These are phyloP conservation scores for Monilinia fructicola DNA, from an alignment of 2,329 filamentous ascomycete genomes.

Conservation along the genomic window DNA sequence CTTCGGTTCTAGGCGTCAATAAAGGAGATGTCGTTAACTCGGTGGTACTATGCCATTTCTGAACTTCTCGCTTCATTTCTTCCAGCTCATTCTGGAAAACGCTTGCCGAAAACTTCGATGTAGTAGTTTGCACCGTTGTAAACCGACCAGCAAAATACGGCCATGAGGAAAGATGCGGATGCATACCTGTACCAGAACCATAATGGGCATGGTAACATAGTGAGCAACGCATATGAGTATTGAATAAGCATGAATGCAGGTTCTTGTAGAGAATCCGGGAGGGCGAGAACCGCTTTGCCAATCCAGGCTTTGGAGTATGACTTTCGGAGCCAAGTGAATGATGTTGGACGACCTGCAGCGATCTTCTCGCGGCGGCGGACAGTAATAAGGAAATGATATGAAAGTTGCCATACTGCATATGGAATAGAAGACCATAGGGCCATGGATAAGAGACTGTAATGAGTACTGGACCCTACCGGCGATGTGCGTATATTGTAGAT, in stretches of 20 bases:
- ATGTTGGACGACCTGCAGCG: conserved; percentile 89
- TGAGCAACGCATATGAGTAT: conserved; percentile 84
- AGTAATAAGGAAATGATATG: conserved; percentile 93
- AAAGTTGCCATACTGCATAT: conserved; percentile 88
- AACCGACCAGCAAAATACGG: conserved; percentile 90
- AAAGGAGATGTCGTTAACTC: conserved; percentile 47
- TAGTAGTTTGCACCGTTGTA: conserved; percentile 98
- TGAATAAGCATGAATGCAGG: conserved; percentile 95
- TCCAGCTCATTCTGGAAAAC: conserved; percentile 98
- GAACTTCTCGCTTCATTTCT: conserved; percentile 81
- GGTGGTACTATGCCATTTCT: conserved; percentile 74
- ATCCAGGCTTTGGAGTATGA: conserved; percentile 90
- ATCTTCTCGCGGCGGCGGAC: conserved; percentile 95
- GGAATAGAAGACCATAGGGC: conserved; percentile 91
- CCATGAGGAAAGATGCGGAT: conserved; percentile 71
- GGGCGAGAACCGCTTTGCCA: conserved; percentile 76
- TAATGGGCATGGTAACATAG: conserved; percentile 89
- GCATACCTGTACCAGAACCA: conserved; percentile 92
- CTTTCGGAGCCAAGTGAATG: conserved; percentile 92
- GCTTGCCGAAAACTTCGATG: conserved; percentile 94
- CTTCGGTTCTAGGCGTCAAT: conserved; percentile 42
- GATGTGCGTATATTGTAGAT: conserved; percentile 76
- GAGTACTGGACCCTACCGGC: conserved; percentile 68
- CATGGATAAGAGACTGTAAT: conserved; percentile 82
- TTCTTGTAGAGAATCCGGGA: conserved; percentile 77